Percentiles rank a stretch among this genome's conserved stretches.
These are phyloP conservation scores for Aspergillus diversus DNA, from an alignment of 495 filamentous ascomycete species.

Conservation along the genomic window DNA sequence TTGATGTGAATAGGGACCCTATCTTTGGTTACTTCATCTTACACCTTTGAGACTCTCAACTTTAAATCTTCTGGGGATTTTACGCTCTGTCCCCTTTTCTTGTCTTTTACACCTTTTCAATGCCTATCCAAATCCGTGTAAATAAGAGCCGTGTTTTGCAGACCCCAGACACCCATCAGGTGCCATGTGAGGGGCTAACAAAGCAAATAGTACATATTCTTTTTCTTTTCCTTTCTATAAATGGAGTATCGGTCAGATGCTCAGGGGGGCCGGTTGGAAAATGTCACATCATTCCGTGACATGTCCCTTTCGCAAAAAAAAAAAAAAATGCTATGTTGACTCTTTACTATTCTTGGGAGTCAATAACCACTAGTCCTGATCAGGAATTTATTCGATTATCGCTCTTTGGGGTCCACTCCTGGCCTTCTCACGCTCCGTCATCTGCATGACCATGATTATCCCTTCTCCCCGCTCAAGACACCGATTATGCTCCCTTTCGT, in stretches of 20 bases:
- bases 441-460: constrained; percentile 9
- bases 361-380: constrained; percentile 8
- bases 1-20: constrained; percentile 37
- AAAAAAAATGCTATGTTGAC: background rate
- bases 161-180: background rate
- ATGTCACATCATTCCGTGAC: background rate
- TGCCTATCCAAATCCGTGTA: background rate
- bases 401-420: constrained; percentile 3
- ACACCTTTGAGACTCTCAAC: constrained; percentile 10
- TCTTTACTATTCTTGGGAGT: background rate
- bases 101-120: background rate
- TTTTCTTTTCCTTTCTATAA: background rate
- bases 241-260: background rate
- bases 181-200: background rate
- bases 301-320: background rate
- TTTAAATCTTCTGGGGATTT: constrained; percentile 5
- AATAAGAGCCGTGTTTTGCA: background rate
- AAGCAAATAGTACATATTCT: background rate
- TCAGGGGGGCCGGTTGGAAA: background rate
- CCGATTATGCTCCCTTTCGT: constrained; percentile 14
- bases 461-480: constrained; percentile 21
- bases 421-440: constrained; percentile 12
- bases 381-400: background rate
- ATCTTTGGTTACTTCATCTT: constrained; percentile 16
- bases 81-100: constrained; percentile 1